phyloP scores from a whole-genome alignment of 2,329 filamentous ascomycete species.

The Massarina eburnea region DNA sequence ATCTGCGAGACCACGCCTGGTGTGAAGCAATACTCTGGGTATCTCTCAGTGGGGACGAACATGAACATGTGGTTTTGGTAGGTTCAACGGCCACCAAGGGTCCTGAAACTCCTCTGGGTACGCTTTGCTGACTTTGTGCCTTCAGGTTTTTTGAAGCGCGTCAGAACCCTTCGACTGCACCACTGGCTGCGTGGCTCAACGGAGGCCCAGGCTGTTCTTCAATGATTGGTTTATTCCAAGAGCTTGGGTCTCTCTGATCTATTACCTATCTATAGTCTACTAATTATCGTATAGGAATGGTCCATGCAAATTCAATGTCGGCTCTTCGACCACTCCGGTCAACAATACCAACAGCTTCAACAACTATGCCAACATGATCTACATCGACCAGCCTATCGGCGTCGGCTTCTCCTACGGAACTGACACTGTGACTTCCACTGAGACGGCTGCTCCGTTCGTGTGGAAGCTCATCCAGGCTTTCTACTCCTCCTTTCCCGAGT shows the following conservation, averaged over 20 bases:
- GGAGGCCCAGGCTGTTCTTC: constrained; percentile 26
- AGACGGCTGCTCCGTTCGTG: constrained; percentile 57
- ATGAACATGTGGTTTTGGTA: constrained; percentile 40
- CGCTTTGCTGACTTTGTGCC: neutral
- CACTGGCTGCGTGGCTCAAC: constrained; percentile 60
- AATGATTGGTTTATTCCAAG: constrained; percentile 56
- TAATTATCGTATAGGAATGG: no score
- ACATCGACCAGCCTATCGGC: constrained; percentile 66
- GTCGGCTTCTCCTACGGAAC: constrained; percentile 63
- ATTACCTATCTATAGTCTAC: no score
- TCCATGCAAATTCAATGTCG: constrained; percentile 50
- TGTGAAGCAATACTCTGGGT: constrained; percentile 57
- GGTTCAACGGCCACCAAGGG: no score
- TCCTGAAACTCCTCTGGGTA: neutral
- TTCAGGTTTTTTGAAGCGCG: constrained; percentile 55
- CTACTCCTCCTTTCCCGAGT: constrained; percentile 57
- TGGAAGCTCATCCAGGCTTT: constrained; percentile 63
- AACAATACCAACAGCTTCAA: constrained; percentile 33
- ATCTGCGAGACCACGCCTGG: constrained; percentile 57
- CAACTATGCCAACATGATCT: constrained; percentile 52
- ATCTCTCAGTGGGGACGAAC: constrained; percentile 53
- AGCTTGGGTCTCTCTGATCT: no score
- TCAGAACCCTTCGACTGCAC: constrained; percentile 53
- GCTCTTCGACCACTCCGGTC: constrained; percentile 15
- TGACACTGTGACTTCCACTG: constrained; percentile 55